Evolutionary conservation across 2,329 filamentous ascomycete genomes (phyloP).

Genomic region (Fusarium staphyleae): DNA sequence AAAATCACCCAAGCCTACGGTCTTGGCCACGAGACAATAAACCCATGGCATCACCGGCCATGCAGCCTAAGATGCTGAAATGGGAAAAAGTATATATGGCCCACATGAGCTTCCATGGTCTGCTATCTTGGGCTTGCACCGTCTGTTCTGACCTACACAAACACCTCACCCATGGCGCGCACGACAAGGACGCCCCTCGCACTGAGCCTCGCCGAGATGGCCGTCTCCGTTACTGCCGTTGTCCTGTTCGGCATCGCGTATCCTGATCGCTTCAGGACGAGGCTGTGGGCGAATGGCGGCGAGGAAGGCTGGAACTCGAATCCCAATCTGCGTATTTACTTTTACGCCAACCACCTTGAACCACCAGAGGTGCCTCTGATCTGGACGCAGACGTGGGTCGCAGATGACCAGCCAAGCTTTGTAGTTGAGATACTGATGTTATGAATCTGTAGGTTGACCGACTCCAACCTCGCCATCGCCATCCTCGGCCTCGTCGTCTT

Average conservation of each 20-base stretch:
- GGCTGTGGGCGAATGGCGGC: slow-evolving; percentile 41
- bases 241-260: slow-evolving; percentile 38
- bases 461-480: slow-evolving; percentile 42
- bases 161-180: slow-evolving; percentile 16
- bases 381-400: slow-evolving; percentile 40
- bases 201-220: slow-evolving; percentile 33
- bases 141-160: background rate
- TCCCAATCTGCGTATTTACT: slow-evolving; percentile 41
- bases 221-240: slow-evolving; percentile 11
- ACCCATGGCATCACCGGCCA: slow-evolving; percentile 3
- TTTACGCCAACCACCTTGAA: slow-evolving; percentile 43
- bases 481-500: slow-evolving; percentile 42
- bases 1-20: background rate
- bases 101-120: background rate
- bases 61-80: background rate
- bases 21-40: background rate
- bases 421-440: background rate
- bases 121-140: background rate
- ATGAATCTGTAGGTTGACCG: slow-evolving; percentile 32
- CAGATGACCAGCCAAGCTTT: too few species aligned
- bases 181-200: slow-evolving; percentile 11
- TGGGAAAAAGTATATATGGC: background rate
- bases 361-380: slow-evolving; percentile 40
- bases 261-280: slow-evolving; percentile 33
- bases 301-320: slow-evolving; percentile 44